Conservation (phyloP, 2,329 filamentous ascomycete species). For the Monilinia fructigena region DNA sequence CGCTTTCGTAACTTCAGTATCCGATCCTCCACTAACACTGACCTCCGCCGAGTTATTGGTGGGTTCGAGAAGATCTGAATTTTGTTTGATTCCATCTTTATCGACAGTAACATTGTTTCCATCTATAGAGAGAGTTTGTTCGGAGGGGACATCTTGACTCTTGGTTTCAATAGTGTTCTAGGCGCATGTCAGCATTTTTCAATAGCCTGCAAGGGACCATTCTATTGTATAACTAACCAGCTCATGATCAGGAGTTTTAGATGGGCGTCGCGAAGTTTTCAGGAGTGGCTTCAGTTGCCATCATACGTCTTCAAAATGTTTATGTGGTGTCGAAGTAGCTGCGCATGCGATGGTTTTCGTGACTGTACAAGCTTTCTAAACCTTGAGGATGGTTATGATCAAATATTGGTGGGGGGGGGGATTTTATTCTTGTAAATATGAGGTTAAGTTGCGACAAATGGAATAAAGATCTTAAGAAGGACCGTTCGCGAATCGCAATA, state of each 20-base stretch:
- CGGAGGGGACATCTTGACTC: slow-evolving; percentile 48
- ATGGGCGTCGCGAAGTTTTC: slow-evolving; percentile 45
- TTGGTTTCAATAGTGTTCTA: slow-evolving; percentile 48
- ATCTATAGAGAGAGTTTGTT: slow-evolving; percentile 46
- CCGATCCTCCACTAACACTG: slow-evolving; percentile 72
- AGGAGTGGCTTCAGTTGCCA: slow-evolving; percentile 61
- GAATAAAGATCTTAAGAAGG: not conserved
- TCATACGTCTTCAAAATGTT: slow-evolving; percentile 54
- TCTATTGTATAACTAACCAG: slow-evolving; percentile 32
- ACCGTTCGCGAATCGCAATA: slow-evolving; percentile 6
- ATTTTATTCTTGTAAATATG: slow-evolving; percentile 9
- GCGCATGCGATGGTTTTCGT: slow-evolving; percentile 35
- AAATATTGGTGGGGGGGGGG: slow-evolving; percentile 8
- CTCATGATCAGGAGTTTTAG: slow-evolving; percentile 38
- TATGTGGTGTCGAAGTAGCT: slow-evolving; percentile 35
- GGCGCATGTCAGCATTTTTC: slow-evolving; percentile 32
- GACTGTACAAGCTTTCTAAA: slow-evolving; percentile 27
- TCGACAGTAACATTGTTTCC: slow-evolving; percentile 43
- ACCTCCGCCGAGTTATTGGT: slow-evolving; percentile 62
- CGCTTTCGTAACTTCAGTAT: slow-evolving; percentile 67
- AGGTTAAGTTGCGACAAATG: slow-evolving; percentile 13
- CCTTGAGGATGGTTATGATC: not conserved
- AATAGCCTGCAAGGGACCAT: not conserved
- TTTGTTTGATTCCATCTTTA: slow-evolving; percentile 53
- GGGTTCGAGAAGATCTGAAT: slow-evolving; percentile 57